phyloP scores from a whole-genome alignment of 176 grass and related monocot genomes.

The Cenchrus americanus region DNA sequence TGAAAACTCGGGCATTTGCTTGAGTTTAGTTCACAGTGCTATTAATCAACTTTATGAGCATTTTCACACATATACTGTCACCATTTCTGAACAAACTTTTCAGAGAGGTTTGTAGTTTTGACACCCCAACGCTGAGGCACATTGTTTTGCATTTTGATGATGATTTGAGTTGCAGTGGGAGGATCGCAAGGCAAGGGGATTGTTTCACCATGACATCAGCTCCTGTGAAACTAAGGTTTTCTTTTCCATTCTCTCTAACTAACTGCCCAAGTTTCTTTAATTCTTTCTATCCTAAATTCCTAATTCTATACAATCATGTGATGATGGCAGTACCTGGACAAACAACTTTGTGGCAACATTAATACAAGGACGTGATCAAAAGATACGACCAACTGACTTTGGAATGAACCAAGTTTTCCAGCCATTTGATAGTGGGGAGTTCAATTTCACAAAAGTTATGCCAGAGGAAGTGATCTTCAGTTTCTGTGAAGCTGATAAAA shows the following conservation, averaged over 20 bases:
- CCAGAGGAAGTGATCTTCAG: constrained; percentile 60
- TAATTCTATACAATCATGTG: not conserved
- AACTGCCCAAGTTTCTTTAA: not conserved
- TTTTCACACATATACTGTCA: not conserved
- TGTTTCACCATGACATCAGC: constrained; percentile 86
- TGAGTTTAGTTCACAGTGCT: not conserved
- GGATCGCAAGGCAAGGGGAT: constrained; percentile 47
- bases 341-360: constrained; percentile 63
- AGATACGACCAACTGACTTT: constrained; percentile 87
- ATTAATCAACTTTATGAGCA: not conserved
- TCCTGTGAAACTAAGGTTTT: constrained; percentile 66
- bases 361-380: constrained; percentile 85
- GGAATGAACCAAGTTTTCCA: constrained; percentile 71
- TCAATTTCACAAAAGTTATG: constrained; percentile 64
- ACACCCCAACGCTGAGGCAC: not conserved
- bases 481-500: constrained; percentile 47
- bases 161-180: constrained; percentile 61
- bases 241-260: constrained; percentile 13
- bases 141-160: not conserved
- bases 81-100: constrained; percentile 74
- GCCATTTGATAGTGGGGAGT: constrained; percentile 63
- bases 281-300: not conserved
- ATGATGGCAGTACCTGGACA: constrained; percentile 63
- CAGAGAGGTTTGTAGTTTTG: constrained; percentile 57
- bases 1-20: not conserved